A percentile compares a stretch with the other conserved stretches of the same genome.
phyloP scores from a whole-genome alignment of 352 stramenopile genomes.

The Globisporangium mamillatum region DNA sequence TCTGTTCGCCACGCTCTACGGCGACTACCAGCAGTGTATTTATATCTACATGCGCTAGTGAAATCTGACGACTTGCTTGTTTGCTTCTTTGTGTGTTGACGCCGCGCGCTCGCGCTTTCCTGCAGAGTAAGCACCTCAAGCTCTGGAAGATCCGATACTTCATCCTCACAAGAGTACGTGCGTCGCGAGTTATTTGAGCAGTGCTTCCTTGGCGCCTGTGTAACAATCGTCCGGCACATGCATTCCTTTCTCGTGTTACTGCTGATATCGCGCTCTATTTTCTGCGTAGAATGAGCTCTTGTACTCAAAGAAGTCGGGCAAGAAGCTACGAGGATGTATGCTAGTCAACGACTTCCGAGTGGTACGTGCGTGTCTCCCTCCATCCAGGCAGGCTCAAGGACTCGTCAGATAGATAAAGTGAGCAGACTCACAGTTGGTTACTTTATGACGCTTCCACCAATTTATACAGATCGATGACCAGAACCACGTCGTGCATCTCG shows the following conservation, averaged over 20 bases:
- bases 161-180: slow-evolving; percentile 61
- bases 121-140: slow-evolving; percentile 81
- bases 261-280: background rate
- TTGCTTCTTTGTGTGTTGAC: slow-evolving; percentile 3
- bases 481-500: slow-evolving; percentile 64
- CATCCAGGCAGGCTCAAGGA: background rate
- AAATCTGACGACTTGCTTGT: background rate
- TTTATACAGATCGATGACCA: slow-evolving; percentile 68
- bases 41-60: background rate
- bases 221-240: background rate
- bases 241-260: background rate
- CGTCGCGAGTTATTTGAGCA: background rate
- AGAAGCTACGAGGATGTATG: slow-evolving; percentile 52
- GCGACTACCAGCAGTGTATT: background rate
- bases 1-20: background rate
- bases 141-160: slow-evolving; percentile 88
- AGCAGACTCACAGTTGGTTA: background rate
- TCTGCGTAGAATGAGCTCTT: slow-evolving; percentile 53
- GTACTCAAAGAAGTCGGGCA: slow-evolving; percentile 84
- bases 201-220: background rate
- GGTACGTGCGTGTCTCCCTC: slow-evolving; percentile 30
- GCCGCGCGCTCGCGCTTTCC: background rate
- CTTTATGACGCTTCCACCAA: background rate
- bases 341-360: slow-evolving; percentile 55
- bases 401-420: background rate